A percentile compares a stretch with the other conserved stretches of the same genome.
Conservation (phyloP, 2,329 filamentous ascomycete genomes). For the Alternaria sp. region DNA sequence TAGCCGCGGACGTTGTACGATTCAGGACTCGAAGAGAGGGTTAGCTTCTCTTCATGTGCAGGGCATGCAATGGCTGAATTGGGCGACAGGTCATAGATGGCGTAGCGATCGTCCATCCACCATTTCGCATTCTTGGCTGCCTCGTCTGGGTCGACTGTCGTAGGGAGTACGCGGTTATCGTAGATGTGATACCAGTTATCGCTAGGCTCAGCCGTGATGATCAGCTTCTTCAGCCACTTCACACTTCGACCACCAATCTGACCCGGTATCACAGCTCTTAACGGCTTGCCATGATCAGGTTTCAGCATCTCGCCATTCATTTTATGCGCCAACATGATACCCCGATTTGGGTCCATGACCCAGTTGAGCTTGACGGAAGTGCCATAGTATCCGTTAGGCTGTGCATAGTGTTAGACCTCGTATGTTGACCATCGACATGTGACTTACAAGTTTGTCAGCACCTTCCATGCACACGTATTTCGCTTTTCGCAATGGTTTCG, state of each 20-base stretch:
- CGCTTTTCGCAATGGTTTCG: constrained; percentile 73
- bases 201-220: constrained; percentile 79
- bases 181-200: constrained; percentile 97
- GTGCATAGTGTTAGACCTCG: constrained; percentile 17
- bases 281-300: constrained; percentile 85
- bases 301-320: constrained; percentile 87
- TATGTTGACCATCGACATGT: not conserved
- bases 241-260: constrained; percentile 93
- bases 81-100: constrained; percentile 89
- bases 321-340: constrained; percentile 85
- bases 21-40: constrained; percentile 57
- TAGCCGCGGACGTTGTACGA: constrained; percentile 79
- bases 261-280: constrained; percentile 84
- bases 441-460: constrained; percentile 74
- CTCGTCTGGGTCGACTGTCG: constrained; percentile 82
- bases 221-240: constrained; percentile 87
- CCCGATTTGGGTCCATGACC: constrained; percentile 82
- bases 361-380: constrained; percentile 89
- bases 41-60: constrained; percentile 75
- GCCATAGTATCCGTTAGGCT: constrained; percentile 87
- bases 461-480: constrained; percentile 92
- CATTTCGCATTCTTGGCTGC: constrained; percentile 75
- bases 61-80: constrained; percentile 86
- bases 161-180: constrained; percentile 89
- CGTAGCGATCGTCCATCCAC: constrained; percentile 90